phyloP scores from a whole-genome alignment of 192 early-diverging fungal species.

The Coemansia sp. region DNA sequence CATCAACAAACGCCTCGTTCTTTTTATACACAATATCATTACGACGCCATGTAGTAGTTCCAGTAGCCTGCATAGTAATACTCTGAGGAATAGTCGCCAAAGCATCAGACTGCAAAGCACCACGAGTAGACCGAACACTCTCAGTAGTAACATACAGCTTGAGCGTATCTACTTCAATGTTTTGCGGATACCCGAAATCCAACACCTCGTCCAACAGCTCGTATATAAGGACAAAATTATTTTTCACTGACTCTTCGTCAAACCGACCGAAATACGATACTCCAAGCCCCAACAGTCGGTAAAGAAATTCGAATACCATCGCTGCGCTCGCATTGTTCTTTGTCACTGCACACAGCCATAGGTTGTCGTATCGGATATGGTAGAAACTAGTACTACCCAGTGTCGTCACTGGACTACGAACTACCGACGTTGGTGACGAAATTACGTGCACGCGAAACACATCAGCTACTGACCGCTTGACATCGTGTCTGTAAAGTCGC shows the following conservation, averaged over 20 bases:
- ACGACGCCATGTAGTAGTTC: slow-evolving; percentile 89
- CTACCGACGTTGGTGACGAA: slow-evolving; percentile 80
- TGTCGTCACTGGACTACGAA: slow-evolving; percentile 78
- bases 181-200: slow-evolving; percentile 89
- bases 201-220: slow-evolving; percentile 85
- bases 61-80: slow-evolving; percentile 96
- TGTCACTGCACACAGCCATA: slow-evolving; percentile 85
- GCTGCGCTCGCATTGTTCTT: slow-evolving; percentile 82
- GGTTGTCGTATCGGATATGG: slow-evolving; percentile 96
- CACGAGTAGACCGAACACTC: slow-evolving; percentile 74
- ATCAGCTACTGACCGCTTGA: slow-evolving; percentile 96
- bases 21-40: slow-evolving; percentile 95
- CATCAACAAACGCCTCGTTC: slow-evolving; percentile 98
- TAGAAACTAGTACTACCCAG: slow-evolving; percentile 92
- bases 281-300: slow-evolving; percentile 72
- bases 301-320: slow-evolving; percentile 81
- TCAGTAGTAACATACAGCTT: slow-evolving; percentile 89
- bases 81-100: slow-evolving; percentile 61
- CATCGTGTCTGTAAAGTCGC: slow-evolving; percentile 90
- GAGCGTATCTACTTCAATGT: slow-evolving; percentile 79
- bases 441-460: slow-evolving; percentile 98
- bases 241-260: slow-evolving; percentile 83
- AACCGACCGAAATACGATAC: slow-evolving; percentile 80
- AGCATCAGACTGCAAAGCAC: slow-evolving; percentile 3
- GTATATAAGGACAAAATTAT: slow-evolving; percentile 87